phyloP scores from a whole-genome alignment of 2,329 filamentous ascomycete genomes.

The Diaporthe amygdali region DNA sequence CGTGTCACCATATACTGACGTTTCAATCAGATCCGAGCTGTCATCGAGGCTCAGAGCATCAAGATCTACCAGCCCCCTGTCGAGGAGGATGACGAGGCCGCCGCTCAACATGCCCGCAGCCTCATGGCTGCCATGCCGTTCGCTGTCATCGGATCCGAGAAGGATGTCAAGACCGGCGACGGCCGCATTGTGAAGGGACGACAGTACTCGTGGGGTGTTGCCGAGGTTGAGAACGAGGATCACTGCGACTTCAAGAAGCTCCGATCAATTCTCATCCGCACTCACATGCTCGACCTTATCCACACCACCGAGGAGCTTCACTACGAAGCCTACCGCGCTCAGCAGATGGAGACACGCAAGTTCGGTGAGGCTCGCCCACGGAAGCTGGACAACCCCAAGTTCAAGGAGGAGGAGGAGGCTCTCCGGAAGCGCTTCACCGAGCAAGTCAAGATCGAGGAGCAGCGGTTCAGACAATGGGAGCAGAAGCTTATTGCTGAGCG shows the following conservation, averaged over 20 bases:
- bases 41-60: constrained; percentile 98
- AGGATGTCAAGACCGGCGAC: constrained; percentile 96
- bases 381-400: constrained; percentile 99
- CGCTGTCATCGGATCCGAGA: constrained; percentile 98
- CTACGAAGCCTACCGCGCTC: constrained; percentile 98
- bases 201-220: constrained; percentile 99
- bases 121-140: constrained; percentile 98
- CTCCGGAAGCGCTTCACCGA: constrained; percentile 99
- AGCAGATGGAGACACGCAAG: constrained; percentile 99
- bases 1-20: constrained; percentile 27
- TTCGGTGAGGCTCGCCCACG: constrained; percentile 96
- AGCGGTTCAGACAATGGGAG: constrained; percentile 99
- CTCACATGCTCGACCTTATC: constrained; percentile 99
- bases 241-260: constrained; percentile 99
- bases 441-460: constrained; percentile 99
- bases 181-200: constrained; percentile 98
- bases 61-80: constrained; percentile 99
- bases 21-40: constrained; percentile 77
- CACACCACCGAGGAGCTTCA: constrained; percentile 99
- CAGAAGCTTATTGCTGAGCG: constrained; percentile 99
- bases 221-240: constrained; percentile 99
- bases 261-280: constrained; percentile 96
- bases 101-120: constrained; percentile 91
- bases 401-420: constrained; percentile 99
- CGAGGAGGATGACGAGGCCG: constrained; percentile 97